phyloP scores from a whole-genome alignment of 2,329 filamentous ascomycete species.

The Sporothrix dimorphospora region DNA sequence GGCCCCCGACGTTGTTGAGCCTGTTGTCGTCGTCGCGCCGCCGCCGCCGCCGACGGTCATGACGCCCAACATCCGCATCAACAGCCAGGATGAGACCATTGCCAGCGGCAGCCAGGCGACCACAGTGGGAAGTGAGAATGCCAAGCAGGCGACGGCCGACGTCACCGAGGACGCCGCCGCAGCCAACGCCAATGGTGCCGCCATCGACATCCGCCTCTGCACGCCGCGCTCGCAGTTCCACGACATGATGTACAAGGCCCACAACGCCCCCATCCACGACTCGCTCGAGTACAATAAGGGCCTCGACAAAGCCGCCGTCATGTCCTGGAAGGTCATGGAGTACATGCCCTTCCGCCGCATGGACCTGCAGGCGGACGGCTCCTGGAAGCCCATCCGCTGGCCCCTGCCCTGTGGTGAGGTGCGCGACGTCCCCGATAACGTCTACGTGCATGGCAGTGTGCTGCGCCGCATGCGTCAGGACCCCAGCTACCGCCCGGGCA shows the following conservation, averaged over 20 bases:
- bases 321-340: constrained; percentile 78
- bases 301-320: constrained; percentile 56
- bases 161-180: neutral
- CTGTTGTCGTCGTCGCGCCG: neutral
- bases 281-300: constrained; percentile 68
- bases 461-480: constrained; percentile 71
- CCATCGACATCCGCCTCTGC: constrained; percentile 2
- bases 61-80: constrained; percentile 43
- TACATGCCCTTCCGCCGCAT: constrained; percentile 80
- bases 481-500: constrained; percentile 70
- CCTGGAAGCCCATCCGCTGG: constrained; percentile 81
- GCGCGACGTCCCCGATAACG: constrained; percentile 72
- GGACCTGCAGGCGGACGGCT: constrained; percentile 72
- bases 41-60: neutral
- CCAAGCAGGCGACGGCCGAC: constrained; percentile 5
- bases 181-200: constrained; percentile 21
- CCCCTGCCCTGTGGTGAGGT: constrained; percentile 77
- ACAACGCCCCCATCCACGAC: constrained; percentile 66
- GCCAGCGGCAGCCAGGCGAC: constrained; percentile 26
- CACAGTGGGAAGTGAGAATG: constrained; percentile 30
- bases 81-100: constrained; percentile 38
- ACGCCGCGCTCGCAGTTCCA: constrained; percentile 51
- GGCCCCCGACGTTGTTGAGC: neutral
- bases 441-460: constrained; percentile 73
- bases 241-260: constrained; percentile 60